Percentiles rank a stretch among this genome's conserved stretches.
Conservation (phyloP, 2,329 filamentous ascomycete species). For the Exophiala xenobiotica region DNA sequence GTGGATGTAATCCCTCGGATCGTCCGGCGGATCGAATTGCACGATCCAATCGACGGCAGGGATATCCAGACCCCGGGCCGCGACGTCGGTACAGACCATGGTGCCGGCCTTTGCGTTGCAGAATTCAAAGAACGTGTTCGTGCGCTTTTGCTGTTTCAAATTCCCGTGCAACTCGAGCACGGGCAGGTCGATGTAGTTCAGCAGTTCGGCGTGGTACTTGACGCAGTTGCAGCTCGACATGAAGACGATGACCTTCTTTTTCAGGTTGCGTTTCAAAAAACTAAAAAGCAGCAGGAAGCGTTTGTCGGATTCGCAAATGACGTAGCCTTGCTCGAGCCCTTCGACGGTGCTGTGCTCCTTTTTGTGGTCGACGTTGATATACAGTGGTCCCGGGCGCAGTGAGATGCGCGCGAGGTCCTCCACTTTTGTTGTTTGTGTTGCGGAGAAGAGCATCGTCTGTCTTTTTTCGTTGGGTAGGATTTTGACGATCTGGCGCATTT, state of each 20-base stretch:
- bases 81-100: slow-evolving; percentile 94
- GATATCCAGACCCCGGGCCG: slow-evolving; percentile 91
- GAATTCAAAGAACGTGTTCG: slow-evolving; percentile 98
- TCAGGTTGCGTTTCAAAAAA: slow-evolving; percentile 85
- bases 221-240: slow-evolving; percentile 90
- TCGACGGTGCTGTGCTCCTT: slow-evolving; percentile 90
- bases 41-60: slow-evolving; percentile 95
- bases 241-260: slow-evolving; percentile 98
- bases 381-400: slow-evolving; percentile 82
- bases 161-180: slow-evolving; percentile 88
- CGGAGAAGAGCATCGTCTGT: slow-evolving; percentile 98
- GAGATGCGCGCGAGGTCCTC: slow-evolving; percentile 95
- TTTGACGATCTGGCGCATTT: slow-evolving; percentile 95
- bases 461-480: slow-evolving; percentile 82
- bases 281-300: slow-evolving; percentile 92
- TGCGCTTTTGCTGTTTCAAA: slow-evolving; percentile 98
- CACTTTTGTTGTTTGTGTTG: slow-evolving; percentile 97
- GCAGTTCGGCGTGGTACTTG: slow-evolving; percentile 90
- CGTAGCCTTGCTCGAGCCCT: slow-evolving; percentile 92
- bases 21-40: slow-evolving; percentile 92
- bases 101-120: slow-evolving; percentile 80
- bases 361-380: slow-evolving; percentile 92
- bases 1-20: slow-evolving; percentile 89
- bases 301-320: slow-evolving; percentile 89
- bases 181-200: slow-evolving; percentile 96